Evolutionary conservation across 345 rosid genomes (phyloP).

Genomic region (Gossypium thurberi): DNA sequence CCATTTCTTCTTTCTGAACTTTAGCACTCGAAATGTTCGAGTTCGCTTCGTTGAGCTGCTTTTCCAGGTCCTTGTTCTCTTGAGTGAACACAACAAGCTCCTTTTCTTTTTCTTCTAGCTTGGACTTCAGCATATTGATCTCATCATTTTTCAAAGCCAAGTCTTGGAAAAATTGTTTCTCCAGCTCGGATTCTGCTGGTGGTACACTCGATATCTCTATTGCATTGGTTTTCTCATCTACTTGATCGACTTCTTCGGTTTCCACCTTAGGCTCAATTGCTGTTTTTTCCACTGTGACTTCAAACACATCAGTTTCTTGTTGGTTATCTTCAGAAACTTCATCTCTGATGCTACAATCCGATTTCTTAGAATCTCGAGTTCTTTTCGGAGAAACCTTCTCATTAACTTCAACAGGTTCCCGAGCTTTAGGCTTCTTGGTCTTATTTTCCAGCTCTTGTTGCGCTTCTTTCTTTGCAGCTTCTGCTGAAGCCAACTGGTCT

Average conservation of each 20-base stretch:
- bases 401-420: constrained; percentile 6
- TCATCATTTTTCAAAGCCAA: constrained; percentile 46
- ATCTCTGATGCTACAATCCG: constrained; percentile 21
- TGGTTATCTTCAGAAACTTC: constrained; percentile 32
- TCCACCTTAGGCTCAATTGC: constrained; percentile 26
- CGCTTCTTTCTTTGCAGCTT: constrained; percentile 79
- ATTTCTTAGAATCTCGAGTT: constrained; percentile 20
- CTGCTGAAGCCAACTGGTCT: constrained; percentile 66
- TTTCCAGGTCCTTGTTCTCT: constrained; percentile 55
- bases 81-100: constrained; percentile 34
- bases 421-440: constrained; percentile 32
- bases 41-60: constrained; percentile 42
- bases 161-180: constrained; percentile 21
- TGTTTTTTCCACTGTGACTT: constrained; percentile 51
- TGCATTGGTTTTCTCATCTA: constrained; percentile 21
- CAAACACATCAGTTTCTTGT: constrained; percentile 67
- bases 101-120: constrained; percentile 54
- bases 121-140: constrained; percentile 44
- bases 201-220: constrained; percentile 18
- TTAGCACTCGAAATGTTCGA: constrained; percentile 27
- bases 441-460: constrained; percentile 57
- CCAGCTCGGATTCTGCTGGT: constrained; percentile 23
- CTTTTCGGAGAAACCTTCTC: constrained; percentile 21
- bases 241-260: constrained; percentile 5
- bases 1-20: constrained; percentile 46